These are phyloP conservation scores for Penicillium paradoxum DNA, from an alignment of 495 filamentous ascomycete species.

Conservation along the genomic window DNA sequence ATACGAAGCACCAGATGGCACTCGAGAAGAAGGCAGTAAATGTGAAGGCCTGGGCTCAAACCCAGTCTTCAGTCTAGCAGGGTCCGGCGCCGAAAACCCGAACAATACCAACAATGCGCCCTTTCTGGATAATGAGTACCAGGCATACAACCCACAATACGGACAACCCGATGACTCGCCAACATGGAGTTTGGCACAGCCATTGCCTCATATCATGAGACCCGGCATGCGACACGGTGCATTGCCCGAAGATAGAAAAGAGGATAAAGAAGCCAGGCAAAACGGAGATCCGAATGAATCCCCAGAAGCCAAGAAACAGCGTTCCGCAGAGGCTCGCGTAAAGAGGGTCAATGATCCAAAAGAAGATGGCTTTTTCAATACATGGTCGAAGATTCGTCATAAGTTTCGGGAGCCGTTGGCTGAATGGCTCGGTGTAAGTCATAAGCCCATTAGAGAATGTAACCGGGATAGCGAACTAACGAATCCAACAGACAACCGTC, in stretches of 20 bases:
- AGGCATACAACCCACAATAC: constrained; percentile 4
- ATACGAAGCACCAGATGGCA: constrained; percentile 9
- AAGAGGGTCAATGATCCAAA: neutral
- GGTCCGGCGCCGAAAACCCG: constrained; percentile 6
- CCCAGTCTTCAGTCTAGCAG: constrained; percentile 13
- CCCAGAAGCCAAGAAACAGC: neutral
- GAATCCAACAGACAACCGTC: constrained; percentile 13
- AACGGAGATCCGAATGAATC: neutral
- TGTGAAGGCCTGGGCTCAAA: constrained; percentile 9
- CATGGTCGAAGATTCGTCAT: constrained; percentile 18
- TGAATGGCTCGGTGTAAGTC: constrained; percentile 27
- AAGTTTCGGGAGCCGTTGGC: constrained; percentile 18
- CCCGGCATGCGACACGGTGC: constrained; percentile 14
- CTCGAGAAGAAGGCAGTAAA: constrained; percentile 14
- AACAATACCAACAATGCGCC: constrained; percentile 2
- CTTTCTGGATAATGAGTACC: neutral
- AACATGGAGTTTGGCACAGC: constrained; percentile 5
- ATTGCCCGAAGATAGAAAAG: constrained; percentile 9
- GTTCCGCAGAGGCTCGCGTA: neutral
- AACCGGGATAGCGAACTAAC: neutral
- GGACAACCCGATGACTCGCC: neutral
- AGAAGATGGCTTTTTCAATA: constrained; percentile 18
- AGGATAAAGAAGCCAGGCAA: neutral
- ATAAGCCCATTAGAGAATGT: neutral
- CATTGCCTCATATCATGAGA: constrained; percentile 10